Percentiles rank a stretch among this genome's conserved stretches.
Evolutionary conservation across 2,329 filamentous ascomycete species (phyloP).

Genomic region (Colletotrichum simmondsii): DNA sequence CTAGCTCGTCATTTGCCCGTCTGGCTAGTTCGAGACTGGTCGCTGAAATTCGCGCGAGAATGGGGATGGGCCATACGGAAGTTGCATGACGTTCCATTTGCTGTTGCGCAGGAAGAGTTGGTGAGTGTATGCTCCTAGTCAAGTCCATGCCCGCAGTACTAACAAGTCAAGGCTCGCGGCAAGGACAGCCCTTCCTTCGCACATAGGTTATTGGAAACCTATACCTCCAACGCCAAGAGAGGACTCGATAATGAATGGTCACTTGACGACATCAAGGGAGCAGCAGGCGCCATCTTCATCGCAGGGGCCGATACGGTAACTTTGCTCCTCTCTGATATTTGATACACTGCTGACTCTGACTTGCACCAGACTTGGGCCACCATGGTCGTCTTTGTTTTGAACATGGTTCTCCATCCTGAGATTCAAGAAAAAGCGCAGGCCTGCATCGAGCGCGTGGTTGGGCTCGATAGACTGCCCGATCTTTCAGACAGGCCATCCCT

Average conservation of each 20-base stretch:
- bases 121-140: constrained; percentile 36
- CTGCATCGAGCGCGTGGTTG: constrained; percentile 58
- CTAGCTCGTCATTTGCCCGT: constrained; percentile 52
- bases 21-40: constrained; percentile 45
- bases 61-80: constrained; percentile 48
- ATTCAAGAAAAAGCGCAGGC: constrained; percentile 58
- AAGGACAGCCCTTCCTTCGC: constrained; percentile 33
- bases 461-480: constrained; percentile 54
- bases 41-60: constrained; percentile 45
- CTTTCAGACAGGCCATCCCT: constrained; percentile 56
- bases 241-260: constrained; percentile 29
- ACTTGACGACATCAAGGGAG: constrained; percentile 57
- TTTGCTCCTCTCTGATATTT: neutral
- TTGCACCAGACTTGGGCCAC: constrained; percentile 42
- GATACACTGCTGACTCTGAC: constrained; percentile 42
- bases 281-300: constrained; percentile 58
- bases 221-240: constrained; percentile 18
- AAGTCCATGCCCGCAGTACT: constrained; percentile 25
- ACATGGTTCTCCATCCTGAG: constrained; percentile 45
- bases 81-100: constrained; percentile 46
- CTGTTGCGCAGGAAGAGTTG: constrained; percentile 40
- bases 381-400: constrained; percentile 34
- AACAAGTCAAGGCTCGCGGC: constrained; percentile 27
- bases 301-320: constrained; percentile 58
- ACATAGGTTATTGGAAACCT: constrained; percentile 29